Evolutionary conservation across 2,329 filamentous ascomycete species (phyloP).

Genomic region (Colletotrichum sp.): DNA sequence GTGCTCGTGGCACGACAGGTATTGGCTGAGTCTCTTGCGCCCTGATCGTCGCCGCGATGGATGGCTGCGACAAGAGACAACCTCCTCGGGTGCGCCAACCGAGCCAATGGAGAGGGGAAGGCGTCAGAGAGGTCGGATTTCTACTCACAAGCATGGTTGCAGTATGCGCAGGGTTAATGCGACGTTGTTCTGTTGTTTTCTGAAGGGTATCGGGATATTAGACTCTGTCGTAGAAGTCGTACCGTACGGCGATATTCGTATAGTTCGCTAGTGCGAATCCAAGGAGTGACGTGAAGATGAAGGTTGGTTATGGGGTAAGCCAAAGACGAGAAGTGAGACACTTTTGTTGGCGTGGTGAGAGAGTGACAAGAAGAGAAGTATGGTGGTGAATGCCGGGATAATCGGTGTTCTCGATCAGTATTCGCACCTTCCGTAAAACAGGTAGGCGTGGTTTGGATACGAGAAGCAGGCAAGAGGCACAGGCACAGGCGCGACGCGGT

Average conservation of each 20-base stretch:
- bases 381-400: background rate
- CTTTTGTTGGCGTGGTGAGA: conserved; percentile 3
- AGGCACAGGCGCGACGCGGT: conserved; percentile 4
- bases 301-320: background rate
- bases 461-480: background rate
- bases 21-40: background rate
- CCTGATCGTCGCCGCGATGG: background rate
- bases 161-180: background rate
- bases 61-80: background rate
- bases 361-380: conserved; percentile 22
- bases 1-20: background rate
- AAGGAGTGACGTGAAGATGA: conserved; percentile 16
- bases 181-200: background rate
- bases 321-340: background rate
- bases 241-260: background rate
- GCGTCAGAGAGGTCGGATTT: background rate
- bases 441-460: background rate
- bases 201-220: background rate
- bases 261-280: background rate
- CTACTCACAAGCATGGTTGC: conserved; percentile 16
- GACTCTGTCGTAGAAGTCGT: background rate
- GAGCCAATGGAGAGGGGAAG: conserved; percentile 1
- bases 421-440: background rate
- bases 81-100: background rate
- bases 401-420: background rate